phyloP scores from a whole-genome alignment of 257 asterid species.

The Anisodus tanguticus region DNA sequence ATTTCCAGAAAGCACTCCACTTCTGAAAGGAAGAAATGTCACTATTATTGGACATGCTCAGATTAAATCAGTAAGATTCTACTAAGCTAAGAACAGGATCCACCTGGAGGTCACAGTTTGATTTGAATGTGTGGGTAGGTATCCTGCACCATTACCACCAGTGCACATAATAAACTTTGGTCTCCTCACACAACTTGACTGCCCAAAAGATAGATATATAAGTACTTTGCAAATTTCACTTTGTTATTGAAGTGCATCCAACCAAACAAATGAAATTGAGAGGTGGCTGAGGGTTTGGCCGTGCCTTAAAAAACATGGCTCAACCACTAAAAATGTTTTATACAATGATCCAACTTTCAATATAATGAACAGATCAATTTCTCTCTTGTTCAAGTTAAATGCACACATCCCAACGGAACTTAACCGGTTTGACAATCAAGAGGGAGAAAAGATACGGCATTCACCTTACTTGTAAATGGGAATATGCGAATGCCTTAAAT shows the following conservation, averaged over 20 bases:
- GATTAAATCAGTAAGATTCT: slow-evolving; percentile 3
- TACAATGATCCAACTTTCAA: not conserved
- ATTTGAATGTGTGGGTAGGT: slow-evolving; percentile 60
- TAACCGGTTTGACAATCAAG: not conserved
- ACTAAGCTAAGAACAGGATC: slow-evolving; percentile 31
- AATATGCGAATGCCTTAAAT: not conserved
- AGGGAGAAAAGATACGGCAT: not conserved
- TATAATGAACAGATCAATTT: not conserved
- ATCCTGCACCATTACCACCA: slow-evolving; percentile 56
- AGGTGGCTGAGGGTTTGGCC: not conserved
- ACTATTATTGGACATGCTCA: slow-evolving; percentile 34
- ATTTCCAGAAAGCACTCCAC: slow-evolving; percentile 61
- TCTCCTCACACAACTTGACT: slow-evolving; percentile 56
- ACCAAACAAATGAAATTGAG: not conserved
- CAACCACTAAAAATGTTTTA: slow-evolving; percentile 20
- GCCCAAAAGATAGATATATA: slow-evolving; percentile 35
- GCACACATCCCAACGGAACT: not conserved
- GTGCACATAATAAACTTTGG: slow-evolving; percentile 53
- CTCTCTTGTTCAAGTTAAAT: not conserved
- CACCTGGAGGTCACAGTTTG: slow-evolving; percentile 63
- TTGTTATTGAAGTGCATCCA: not conserved
- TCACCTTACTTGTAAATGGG: not conserved
- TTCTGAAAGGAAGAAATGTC: slow-evolving; percentile 29
- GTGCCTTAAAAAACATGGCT: not conserved
- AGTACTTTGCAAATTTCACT: not conserved